These are phyloP conservation scores for Leccinum aurantiacum DNA, from an alignment of 768 basidiomycete genomes.

Conservation along the genomic window DNA sequence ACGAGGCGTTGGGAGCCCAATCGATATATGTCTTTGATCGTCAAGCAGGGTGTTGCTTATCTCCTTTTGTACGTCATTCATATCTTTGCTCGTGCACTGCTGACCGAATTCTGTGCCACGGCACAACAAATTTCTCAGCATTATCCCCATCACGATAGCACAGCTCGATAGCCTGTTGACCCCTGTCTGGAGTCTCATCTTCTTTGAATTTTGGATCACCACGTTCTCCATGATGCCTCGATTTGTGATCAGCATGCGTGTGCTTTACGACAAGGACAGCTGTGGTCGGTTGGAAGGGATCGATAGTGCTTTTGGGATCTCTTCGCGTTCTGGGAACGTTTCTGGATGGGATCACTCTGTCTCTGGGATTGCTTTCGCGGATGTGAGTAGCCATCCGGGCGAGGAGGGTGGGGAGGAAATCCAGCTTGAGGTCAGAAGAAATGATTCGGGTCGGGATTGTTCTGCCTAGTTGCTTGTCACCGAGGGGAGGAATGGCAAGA, in stretches of 20 bases:
- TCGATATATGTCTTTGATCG: not conserved
- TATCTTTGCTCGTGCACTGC: not conserved
- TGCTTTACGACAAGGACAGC: not conserved
- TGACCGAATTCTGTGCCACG: not conserved
- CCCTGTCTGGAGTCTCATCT: not conserved
- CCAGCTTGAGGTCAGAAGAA: too few species aligned
- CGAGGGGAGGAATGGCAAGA: too few species aligned
- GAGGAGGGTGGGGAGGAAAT: not conserved
- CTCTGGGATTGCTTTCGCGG: not conserved
- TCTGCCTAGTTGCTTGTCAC: too few species aligned
- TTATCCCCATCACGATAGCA: rapidly evolving
- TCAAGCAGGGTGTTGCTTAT: not conserved
- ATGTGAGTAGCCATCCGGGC: not conserved
- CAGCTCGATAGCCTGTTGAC: not conserved
- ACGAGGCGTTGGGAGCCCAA: not conserved
- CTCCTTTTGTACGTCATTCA: not conserved
- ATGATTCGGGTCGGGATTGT: too few species aligned
- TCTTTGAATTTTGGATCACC: rapidly evolving
- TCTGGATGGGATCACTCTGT: not conserved
- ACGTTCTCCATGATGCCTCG: not conserved
- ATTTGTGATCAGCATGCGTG: not conserved
- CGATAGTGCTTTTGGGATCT: not conserved
- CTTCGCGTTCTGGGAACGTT: not conserved
- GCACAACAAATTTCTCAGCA: not conserved
- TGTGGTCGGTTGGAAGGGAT: not conserved